Conservation (phyloP, 2,329 filamentous ascomycete genomes). For the Whalleya microplaca region DNA sequence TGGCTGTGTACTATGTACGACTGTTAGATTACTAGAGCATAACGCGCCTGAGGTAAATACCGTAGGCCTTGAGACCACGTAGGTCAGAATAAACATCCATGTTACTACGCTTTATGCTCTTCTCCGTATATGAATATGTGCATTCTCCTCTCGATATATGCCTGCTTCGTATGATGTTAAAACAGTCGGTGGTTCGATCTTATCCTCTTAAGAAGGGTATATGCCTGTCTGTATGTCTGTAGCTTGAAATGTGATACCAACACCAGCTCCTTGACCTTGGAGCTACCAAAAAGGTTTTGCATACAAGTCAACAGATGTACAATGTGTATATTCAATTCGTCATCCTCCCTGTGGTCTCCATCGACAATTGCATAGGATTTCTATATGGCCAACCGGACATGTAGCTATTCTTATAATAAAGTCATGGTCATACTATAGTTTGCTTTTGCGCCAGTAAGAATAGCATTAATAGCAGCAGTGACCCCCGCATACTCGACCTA, state of each 20-base stretch:
- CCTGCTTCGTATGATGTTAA: background rate
- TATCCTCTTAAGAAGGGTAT: too few relatives aligned
- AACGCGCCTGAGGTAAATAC: background rate
- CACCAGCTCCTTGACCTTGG: too few relatives aligned
- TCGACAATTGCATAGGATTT: too few relatives aligned
- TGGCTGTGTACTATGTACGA: background rate
- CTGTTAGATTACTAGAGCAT: background rate
- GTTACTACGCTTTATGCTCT: background rate
- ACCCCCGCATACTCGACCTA: background rate
- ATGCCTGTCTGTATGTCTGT: too few relatives aligned
- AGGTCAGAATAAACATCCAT: background rate
- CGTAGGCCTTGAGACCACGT: background rate
- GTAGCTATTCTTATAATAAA: too few relatives aligned
- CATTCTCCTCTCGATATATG: background rate
- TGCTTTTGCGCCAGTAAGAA: background rate
- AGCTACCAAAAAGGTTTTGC: too few relatives aligned
- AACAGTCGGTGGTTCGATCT: background rate
- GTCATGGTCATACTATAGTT: background rate
- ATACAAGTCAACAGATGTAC: too few relatives aligned
- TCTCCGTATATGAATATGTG: background rate
- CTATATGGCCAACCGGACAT: too few relatives aligned
- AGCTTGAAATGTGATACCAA: too few relatives aligned
- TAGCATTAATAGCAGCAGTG: background rate
- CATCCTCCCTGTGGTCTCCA: too few relatives aligned
- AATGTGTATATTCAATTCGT: too few relatives aligned